Conservation (phyloP, 2,329 filamentous ascomycete genomes). For the Hymenoscyphus albidus region DNA sequence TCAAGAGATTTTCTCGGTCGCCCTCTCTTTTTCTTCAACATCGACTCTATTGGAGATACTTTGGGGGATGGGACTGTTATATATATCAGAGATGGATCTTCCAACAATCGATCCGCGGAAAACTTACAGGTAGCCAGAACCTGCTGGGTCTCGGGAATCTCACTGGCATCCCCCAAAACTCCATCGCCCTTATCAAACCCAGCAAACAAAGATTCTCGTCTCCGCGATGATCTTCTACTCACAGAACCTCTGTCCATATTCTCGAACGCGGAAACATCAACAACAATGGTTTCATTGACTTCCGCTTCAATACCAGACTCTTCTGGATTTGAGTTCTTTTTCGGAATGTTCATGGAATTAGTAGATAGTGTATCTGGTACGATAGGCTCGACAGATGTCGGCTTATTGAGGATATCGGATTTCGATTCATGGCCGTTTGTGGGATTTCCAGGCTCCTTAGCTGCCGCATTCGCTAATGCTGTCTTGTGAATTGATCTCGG, state of each 20-base stretch:
- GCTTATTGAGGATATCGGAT: not conserved
- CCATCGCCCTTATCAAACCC: conserved; percentile 26
- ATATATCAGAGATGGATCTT: not conserved
- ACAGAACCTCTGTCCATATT: conserved; percentile 3
- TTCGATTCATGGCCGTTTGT: not conserved
- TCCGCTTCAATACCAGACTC: conserved; percentile 1
- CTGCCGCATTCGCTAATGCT: conserved; percentile 10
- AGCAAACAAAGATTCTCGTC: not conserved
- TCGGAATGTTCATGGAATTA: conserved; percentile 3
- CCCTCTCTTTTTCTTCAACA: conserved; percentile 19
- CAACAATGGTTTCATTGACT: conserved; percentile 24
- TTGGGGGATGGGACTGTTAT: conserved; percentile 7
- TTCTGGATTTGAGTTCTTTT: not conserved
- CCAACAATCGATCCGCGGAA: not conserved
- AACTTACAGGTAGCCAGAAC: conserved; percentile 17
- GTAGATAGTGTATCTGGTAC: conserved; percentile 29
- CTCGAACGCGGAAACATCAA: conserved; percentile 18
- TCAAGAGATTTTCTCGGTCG: conserved; percentile 10
- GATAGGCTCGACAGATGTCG: not conserved
- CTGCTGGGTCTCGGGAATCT: conserved; percentile 27
- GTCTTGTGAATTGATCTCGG: conserved; percentile 12
- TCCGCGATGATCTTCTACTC: not conserved
- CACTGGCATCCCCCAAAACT: conserved; percentile 8
- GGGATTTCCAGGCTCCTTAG: not conserved
- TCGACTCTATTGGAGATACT: conserved; percentile 12